Conservation (phyloP, 2,329 filamentous ascomycete genomes). For the Aspergillus phoenicis region DNA sequence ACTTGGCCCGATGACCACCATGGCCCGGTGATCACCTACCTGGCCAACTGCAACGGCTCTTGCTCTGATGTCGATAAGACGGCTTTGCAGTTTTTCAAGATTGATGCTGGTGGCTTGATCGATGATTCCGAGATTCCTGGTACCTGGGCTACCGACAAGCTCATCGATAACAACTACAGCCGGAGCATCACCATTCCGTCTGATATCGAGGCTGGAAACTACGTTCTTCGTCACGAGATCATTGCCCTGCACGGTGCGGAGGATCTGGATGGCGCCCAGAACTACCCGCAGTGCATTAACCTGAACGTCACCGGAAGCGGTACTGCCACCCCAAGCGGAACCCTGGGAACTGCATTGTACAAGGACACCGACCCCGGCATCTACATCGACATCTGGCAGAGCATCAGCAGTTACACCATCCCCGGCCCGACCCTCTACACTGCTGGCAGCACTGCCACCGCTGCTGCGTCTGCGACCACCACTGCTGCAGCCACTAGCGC, state of each 20-base stretch:
- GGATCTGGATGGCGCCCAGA: slow-evolving; percentile 48
- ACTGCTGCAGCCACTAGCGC: neutral
- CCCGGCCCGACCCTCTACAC: slow-evolving; percentile 47
- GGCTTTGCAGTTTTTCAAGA: slow-evolving; percentile 62
- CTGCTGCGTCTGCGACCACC: neutral
- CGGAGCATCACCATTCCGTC: slow-evolving; percentile 50
- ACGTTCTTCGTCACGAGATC: slow-evolving; percentile 56
- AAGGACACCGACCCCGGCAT: slow-evolving; percentile 57
- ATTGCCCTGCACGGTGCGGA: slow-evolving; percentile 52
- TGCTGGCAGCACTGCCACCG: slow-evolving; percentile 6
- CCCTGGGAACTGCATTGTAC: slow-evolving; percentile 56
- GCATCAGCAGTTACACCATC: slow-evolving; percentile 49
- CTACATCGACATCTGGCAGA: slow-evolving; percentile 58
- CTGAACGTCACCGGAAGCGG: slow-evolving; percentile 58
- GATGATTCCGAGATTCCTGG: slow-evolving; percentile 44
- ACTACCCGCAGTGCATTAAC: slow-evolving; percentile 60
- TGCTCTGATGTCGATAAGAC: slow-evolving; percentile 55
- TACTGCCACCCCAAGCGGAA: slow-evolving; percentile 48
- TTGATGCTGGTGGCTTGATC: slow-evolving; percentile 56
- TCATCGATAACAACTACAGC: slow-evolving; percentile 53
- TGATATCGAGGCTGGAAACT: slow-evolving; percentile 49
- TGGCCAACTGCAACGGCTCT: slow-evolving; percentile 59
- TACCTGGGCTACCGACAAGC: slow-evolving; percentile 56
- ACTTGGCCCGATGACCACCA: slow-evolving; percentile 64
- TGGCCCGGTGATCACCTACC: slow-evolving; percentile 63